phyloP scores from a whole-genome alignment of 306 rosid genomes.

The Cercis canadensis region DNA sequence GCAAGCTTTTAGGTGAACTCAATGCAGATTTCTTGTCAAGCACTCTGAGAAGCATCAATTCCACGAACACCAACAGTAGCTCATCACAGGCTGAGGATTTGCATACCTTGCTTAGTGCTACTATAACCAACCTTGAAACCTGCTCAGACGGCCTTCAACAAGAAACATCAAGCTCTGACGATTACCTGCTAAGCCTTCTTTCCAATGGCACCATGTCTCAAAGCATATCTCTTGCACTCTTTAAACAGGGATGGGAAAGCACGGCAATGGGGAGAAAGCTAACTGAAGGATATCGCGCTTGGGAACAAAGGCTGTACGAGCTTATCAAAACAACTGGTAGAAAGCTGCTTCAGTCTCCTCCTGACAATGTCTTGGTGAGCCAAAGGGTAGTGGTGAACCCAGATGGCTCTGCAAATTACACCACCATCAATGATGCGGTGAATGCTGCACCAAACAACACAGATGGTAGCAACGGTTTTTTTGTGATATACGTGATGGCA shows the following conservation, averaged over 20 bases:
- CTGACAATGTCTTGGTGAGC: constrained; percentile 14
- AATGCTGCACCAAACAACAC: constrained; percentile 44
- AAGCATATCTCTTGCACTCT: constrained; percentile 35
- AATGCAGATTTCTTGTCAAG: constrained; percentile 8
- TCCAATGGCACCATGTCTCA: constrained; percentile 37
- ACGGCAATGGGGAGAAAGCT: constrained; percentile 9
- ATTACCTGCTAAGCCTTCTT: constrained; percentile 15
- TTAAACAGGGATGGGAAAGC: constrained; percentile 3
- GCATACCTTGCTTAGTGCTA: constrained; percentile 33
- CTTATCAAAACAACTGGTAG: background rate
- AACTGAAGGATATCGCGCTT: background rate
- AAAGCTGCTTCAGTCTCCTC: constrained; percentile 26
- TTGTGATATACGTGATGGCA: constrained; percentile 34
- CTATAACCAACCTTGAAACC: constrained; percentile 42
- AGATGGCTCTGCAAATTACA: constrained; percentile 41
- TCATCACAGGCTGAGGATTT: constrained; percentile 1
- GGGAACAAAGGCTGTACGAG: constrained; percentile 24
- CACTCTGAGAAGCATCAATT: constrained; percentile 30
- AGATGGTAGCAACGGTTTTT: background rate
- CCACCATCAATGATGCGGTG: constrained; percentile 40
- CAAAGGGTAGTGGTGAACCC: constrained; percentile 39
- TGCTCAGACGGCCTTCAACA: constrained; percentile 33
- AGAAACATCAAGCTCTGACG: constrained; percentile 8
- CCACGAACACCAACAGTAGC: constrained; percentile 18
- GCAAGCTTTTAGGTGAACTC: constrained; percentile 11